Conservation (phyloP, 352 stramenopile species). For the Phytophthora megakarya region DNA sequence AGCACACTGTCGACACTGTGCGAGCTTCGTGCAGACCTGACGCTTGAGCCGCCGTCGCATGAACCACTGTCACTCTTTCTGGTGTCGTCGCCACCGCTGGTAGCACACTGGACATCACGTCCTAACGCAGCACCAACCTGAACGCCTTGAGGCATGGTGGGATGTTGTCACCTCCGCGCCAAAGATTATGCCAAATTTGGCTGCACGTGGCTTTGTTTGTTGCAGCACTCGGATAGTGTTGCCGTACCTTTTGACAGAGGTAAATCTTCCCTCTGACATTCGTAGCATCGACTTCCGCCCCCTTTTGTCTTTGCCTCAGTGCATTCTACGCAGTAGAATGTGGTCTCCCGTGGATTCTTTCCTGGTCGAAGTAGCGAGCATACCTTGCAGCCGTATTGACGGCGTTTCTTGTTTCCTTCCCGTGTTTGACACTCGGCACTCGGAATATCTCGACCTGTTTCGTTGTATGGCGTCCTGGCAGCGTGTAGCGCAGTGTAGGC, state of each 20-base stretch:
- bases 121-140: too few species aligned
- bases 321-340: slow-evolving; percentile 4
- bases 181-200: slow-evolving; percentile 2
- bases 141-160: too few species aligned
- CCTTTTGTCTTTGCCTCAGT: background rate
- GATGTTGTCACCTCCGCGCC: background rate
- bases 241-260: slow-evolving; percentile 1
- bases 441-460: background rate
- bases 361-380: background rate
- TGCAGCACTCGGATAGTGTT: background rate
- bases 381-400: background rate
- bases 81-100: too few species aligned
- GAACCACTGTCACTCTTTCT: too few species aligned
- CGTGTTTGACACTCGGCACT: background rate
- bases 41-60: too few species aligned
- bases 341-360: background rate
- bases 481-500: background rate
- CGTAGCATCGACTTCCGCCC: background rate
- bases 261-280: background rate
- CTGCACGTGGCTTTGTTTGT: slow-evolving; percentile 4
- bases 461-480: background rate
- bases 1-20: too few species aligned
- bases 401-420: background rate
- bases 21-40: too few species aligned
- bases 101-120: too few species aligned